Evolutionary conservation across 345 rosid species (phyloP).

Genomic region (Gynandropsis gynandra): DNA sequence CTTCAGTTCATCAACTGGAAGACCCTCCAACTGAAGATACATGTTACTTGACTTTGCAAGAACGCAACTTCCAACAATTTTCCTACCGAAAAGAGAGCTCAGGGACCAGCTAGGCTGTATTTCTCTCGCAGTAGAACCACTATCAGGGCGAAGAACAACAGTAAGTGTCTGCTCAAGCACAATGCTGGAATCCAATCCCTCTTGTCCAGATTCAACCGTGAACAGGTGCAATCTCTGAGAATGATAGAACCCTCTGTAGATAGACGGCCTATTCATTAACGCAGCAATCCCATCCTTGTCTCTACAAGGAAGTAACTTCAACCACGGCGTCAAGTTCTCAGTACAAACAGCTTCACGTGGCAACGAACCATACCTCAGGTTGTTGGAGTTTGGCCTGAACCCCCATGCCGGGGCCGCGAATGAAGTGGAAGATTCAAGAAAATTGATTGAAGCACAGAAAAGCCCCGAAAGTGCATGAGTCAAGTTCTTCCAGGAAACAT

Average conservation of each 20-base stretch:
- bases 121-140: conserved; percentile 28
- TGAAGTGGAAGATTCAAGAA: conserved; percentile 67
- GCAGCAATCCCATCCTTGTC: conserved; percentile 65
- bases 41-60: conserved; percentile 55
- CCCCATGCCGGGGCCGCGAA: conserved; percentile 82
- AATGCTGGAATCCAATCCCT: conserved; percentile 41
- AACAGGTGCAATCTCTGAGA: conserved; percentile 58
- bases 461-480: conserved; percentile 89
- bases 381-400: conserved; percentile 48
- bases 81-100: conserved; percentile 63
- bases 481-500: conserved; percentile 81
- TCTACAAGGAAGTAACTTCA: conserved; percentile 79
- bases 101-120: conserved; percentile 70
- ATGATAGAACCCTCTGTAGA: conserved; percentile 66
- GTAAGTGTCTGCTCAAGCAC: conserved; percentile 70
- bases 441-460: conserved; percentile 93
- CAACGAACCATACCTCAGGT: conserved; percentile 73
- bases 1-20: conserved; percentile 34
- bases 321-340: conserved; percentile 80
- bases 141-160: conserved; percentile 62
- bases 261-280: conserved; percentile 64
- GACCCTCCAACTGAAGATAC: conserved; percentile 53
- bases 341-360: conserved; percentile 98
- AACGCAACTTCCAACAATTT: conserved; percentile 44
- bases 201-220: conserved; percentile 24